phyloP scores from a whole-genome alignment of 2,329 filamentous ascomycete species.

The Raffaelea deltoideospora region DNA sequence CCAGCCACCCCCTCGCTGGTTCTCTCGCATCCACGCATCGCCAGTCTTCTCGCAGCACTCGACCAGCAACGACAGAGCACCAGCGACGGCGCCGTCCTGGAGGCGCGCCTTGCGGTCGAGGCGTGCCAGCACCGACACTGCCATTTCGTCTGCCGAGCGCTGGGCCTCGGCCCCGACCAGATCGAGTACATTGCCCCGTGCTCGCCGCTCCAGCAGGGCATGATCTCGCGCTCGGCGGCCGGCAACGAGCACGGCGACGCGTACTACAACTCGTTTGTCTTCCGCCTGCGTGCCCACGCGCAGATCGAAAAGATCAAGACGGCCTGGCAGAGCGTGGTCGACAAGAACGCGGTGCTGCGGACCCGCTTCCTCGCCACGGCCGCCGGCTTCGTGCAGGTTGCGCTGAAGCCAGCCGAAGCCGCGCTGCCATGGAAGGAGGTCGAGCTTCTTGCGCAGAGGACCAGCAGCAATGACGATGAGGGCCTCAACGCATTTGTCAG shows the following conservation, averaged over 20 bases:
- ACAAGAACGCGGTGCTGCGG: slow-evolving; percentile 48
- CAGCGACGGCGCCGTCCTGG: slow-evolving; percentile 18
- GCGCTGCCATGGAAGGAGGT: slow-evolving; percentile 31
- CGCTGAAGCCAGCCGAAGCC: slow-evolving; percentile 29
- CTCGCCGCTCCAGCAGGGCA: slow-evolving; percentile 74
- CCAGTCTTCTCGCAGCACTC: slow-evolving; percentile 28
- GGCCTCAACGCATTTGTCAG: slow-evolving; percentile 19
- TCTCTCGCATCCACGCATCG: slow-evolving; percentile 43
- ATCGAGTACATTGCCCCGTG: slow-evolving; percentile 69
- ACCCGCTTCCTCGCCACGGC: slow-evolving; percentile 57
- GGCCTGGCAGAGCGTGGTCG: slow-evolving; percentile 43
- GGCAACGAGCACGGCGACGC: slow-evolving; percentile 28
- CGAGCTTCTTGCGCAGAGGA: too few relatives aligned
- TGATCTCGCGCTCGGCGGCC: slow-evolving; percentile 55
- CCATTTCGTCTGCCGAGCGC: slow-evolving; percentile 30
- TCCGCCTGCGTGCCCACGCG: slow-evolving; percentile 36
- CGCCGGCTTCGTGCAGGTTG: slow-evolving; percentile 64
- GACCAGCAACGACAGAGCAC: slow-evolving; percentile 4
- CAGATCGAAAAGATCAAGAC: slow-evolving; percentile 25
- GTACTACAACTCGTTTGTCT: slow-evolving; percentile 67
- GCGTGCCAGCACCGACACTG: slow-evolving; percentile 50
- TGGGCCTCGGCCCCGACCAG: slow-evolving; percentile 33
- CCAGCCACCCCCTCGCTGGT: slow-evolving; percentile 49
- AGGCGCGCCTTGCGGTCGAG: slow-evolving; percentile 43
- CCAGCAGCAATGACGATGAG: slow-evolving; percentile 11